A percentile compares a stretch with the other conserved stretches of the same genome.
Evolutionary conservation across 2,329 filamentous ascomycete genomes (phyloP).

Genomic region (Hymenoscyphus occultus): DNA sequence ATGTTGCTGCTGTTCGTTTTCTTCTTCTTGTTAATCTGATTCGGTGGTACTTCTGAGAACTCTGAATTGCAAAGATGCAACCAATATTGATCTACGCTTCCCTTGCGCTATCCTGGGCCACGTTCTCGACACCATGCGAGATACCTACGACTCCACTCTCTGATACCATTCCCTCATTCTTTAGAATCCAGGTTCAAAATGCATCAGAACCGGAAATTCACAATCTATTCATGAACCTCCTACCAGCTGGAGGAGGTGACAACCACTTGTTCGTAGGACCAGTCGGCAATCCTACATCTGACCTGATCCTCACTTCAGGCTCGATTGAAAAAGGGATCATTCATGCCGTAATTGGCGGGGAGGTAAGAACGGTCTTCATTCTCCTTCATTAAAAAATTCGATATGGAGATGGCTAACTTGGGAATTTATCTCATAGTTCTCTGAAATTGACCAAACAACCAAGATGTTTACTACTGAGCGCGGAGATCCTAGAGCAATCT

Average conservation of each 20-base stretch:
- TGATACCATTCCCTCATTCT: conserved; percentile 37
- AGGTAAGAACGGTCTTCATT: conserved; percentile 34
- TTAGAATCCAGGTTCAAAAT: conserved; percentile 41
- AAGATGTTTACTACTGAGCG: conserved; percentile 49
- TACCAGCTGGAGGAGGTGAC: conserved; percentile 42
- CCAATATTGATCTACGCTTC: conserved; percentile 8
- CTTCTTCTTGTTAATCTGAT: neutral
- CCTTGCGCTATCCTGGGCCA: conserved; percentile 23
- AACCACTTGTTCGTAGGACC: conserved; percentile 41
- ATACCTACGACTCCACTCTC: conserved; percentile 34
- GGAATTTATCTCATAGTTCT: conserved; percentile 35
- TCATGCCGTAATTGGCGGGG: conserved; percentile 45
- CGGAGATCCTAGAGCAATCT: conserved; percentile 42
- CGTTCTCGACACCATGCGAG: conserved; percentile 31
- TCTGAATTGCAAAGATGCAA: conserved; percentile 15
- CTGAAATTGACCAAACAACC: conserved; percentile 44
- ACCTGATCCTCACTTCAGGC: conserved; percentile 41
- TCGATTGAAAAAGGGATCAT: conserved; percentile 37
- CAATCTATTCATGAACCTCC: conserved; percentile 40
- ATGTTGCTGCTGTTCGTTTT: neutral
- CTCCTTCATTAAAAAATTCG: neutral
- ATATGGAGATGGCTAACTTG: neutral
- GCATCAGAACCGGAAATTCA: conserved; percentile 38
- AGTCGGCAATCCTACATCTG: conserved; percentile 38
- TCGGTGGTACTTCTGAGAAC: neutral